Evolutionary conservation across 2,329 filamentous ascomycete genomes (phyloP), one percentile per base, ranked within the genome.

Genomic region (Aspergillus viridinutans): DNA sequence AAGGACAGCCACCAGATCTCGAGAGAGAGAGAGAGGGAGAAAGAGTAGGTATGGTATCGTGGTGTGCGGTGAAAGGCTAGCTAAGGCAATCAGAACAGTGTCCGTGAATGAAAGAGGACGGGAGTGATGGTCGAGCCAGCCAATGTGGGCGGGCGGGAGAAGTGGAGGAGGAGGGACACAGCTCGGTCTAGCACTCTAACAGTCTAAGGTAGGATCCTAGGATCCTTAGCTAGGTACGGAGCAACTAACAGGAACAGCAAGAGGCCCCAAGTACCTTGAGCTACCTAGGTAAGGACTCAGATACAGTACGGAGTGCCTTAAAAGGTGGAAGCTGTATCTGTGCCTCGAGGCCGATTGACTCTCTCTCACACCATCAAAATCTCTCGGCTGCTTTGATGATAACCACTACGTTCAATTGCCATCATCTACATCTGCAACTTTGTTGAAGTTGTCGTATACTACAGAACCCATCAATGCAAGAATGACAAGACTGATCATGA

Each of bases 111-210:
- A 38, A 38, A 38, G 32, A 38, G 32, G 32, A 52, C 45, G 4
- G 12, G 32, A 35, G 29, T 35, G 50, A 43, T 53, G 55, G 52
- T 61, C 55, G 57, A 52, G 52, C 56, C 57, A 59, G 57, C 60
- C 61, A 59, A 60, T 67, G 64, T 67, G 60, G 63, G 60, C 68
- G 65, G 65, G 54, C 68, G 65, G 65, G 54, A 59, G 64, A 66
- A 64, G 67, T 57, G 61, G 65, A 62, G 61, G 62, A 62, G 61
- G 59, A 59, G 32, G 14, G 32, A 38, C 50, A 56, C 50, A 57
- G 32, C 32, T 17, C 32, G 12, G 29, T 32, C 29, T 32, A 32
- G 29, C 12, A 32, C 29, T 14, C 29, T 32, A 12, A 32, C 29
- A 35, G 12, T 35, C 32, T 17, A 38, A 17, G 14, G 14, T 6